Evolutionary conservation across 2,329 filamentous ascomycete species (phyloP).

Genomic region (Apiospora phragmitis): DNA sequence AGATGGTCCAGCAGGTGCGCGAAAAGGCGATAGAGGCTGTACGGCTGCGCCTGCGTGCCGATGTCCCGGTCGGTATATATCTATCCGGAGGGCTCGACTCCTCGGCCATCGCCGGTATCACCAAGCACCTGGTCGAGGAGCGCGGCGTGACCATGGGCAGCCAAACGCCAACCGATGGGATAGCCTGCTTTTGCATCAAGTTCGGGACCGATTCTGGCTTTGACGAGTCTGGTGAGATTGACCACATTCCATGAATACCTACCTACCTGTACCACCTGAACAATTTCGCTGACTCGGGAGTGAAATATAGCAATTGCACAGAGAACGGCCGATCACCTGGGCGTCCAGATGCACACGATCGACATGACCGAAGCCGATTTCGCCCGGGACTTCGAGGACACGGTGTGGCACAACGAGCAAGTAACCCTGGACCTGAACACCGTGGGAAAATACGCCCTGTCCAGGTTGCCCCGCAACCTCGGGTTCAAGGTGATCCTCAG

Average conservation of each 20-base stretch:
- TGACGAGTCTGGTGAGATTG: slow-evolving; percentile 43
- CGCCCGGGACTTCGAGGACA: slow-evolving; percentile 47
- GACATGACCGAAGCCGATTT: slow-evolving; percentile 31
- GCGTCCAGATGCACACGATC: slow-evolving; percentile 41
- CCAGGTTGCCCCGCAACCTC: slow-evolving; percentile 39
- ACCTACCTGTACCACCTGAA: not conserved
- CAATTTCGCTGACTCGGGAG: not conserved
- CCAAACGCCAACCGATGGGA: slow-evolving; percentile 27
- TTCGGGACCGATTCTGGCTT: slow-evolving; percentile 49
- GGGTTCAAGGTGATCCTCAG: slow-evolving; percentile 37
- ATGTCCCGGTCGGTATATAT: slow-evolving; percentile 59
- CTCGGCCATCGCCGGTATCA: slow-evolving; percentile 57
- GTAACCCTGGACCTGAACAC: slow-evolving; percentile 44
- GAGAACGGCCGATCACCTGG: slow-evolving; percentile 45
- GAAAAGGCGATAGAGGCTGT: slow-evolving; percentile 51
- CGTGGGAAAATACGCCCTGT: slow-evolving; percentile 46
- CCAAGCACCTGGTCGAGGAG: slow-evolving; percentile 49
- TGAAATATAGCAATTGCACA: slow-evolving; percentile 15
- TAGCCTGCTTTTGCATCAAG: slow-evolving; percentile 49
- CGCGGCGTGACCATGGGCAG: slow-evolving; percentile 48
- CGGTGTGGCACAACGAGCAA: slow-evolving; percentile 41
- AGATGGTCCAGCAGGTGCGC: slow-evolving; percentile 51
- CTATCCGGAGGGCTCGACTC: slow-evolving; percentile 60
- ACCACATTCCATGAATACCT: not conserved
- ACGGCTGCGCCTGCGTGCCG: slow-evolving; percentile 53